Evolutionary conservation across 2,329 filamentous ascomycete species (phyloP).

Genomic region (Aulographum hederae): DNA sequence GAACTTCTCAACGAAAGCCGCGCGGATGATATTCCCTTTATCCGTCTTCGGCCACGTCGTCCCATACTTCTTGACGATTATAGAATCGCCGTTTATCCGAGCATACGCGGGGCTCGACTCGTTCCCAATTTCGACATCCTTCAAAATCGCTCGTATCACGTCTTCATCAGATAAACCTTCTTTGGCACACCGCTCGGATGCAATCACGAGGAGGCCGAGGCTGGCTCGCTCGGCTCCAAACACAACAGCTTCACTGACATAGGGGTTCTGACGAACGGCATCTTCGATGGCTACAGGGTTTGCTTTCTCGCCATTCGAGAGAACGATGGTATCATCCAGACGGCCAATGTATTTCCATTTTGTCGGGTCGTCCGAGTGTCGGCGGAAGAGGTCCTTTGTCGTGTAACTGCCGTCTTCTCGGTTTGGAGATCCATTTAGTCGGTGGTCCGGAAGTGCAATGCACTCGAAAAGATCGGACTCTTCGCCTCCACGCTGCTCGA

Average conservation of each 20-base stretch:
- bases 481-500: constrained; percentile 20
- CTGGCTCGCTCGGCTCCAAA: constrained; percentile 36
- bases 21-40: constrained; percentile 38
- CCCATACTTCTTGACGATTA: constrained; percentile 27
- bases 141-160: constrained; percentile 30
- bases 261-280: constrained; percentile 30
- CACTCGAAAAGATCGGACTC: constrained; percentile 23
- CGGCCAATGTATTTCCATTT: constrained; percentile 29
- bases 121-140: constrained; percentile 33
- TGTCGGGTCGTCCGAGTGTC: constrained; percentile 22
- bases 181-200: constrained; percentile 26
- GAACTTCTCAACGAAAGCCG: constrained; percentile 31
- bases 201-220: constrained; percentile 36
- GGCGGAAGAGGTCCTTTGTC: constrained; percentile 30
- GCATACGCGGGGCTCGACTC: constrained; percentile 31
- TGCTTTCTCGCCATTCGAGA: constrained; percentile 32
- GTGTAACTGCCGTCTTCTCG: constrained; percentile 28
- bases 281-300: constrained; percentile 33
- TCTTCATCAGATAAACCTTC: too few species aligned
- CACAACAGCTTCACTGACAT: constrained; percentile 37
- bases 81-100: constrained; percentile 32
- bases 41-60: constrained; percentile 33
- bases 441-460: constrained; percentile 18
- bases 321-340: constrained; percentile 27
- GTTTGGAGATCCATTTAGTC: constrained; percentile 22